These are phyloP conservation scores for Funneliformis mosseae DNA, from an alignment of 192 early-diverging fungal species.

Conservation along the genomic window DNA sequence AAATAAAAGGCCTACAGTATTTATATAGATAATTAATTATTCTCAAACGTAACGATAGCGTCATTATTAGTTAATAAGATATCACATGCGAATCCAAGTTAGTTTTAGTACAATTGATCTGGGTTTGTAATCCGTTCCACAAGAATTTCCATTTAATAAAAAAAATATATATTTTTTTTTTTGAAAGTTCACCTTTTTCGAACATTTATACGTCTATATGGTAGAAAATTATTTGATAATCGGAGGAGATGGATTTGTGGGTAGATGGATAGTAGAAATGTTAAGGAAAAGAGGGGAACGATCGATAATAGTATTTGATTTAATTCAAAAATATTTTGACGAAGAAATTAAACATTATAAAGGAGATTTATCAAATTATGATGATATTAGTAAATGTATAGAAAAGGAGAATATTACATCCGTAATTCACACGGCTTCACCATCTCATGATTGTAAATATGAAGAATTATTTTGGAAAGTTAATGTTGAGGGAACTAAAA, in stretches of 20 bases:
- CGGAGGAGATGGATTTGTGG: constrained; percentile 90
- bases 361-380: constrained; percentile 54
- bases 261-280: constrained; percentile 72
- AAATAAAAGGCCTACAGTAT: too few relatives aligned
- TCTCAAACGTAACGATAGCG: too few relatives aligned
- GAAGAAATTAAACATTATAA: constrained; percentile 49
- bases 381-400: constrained; percentile 64
- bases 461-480: constrained; percentile 74
- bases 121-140: too few relatives aligned
- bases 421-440: constrained; percentile 92
- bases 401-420: constrained; percentile 51
- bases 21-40: too few relatives aligned
- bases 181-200: not conserved
- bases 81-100: too few relatives aligned
- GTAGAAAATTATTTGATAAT: constrained; percentile 68
- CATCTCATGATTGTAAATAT: constrained; percentile 70
- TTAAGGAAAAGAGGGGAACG: constrained; percentile 66
- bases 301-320: constrained; percentile 81
- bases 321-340: constrained; percentile 52
- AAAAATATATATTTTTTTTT: too few relatives aligned
- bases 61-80: too few relatives aligned
- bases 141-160: too few relatives aligned
- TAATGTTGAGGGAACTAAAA: constrained; percentile 86
- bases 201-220: not conserved
- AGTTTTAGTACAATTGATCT: too few relatives aligned